Conservation (phyloP, 2,329 filamentous ascomycete genomes). For the Verticillium albo-atrum region DNA sequence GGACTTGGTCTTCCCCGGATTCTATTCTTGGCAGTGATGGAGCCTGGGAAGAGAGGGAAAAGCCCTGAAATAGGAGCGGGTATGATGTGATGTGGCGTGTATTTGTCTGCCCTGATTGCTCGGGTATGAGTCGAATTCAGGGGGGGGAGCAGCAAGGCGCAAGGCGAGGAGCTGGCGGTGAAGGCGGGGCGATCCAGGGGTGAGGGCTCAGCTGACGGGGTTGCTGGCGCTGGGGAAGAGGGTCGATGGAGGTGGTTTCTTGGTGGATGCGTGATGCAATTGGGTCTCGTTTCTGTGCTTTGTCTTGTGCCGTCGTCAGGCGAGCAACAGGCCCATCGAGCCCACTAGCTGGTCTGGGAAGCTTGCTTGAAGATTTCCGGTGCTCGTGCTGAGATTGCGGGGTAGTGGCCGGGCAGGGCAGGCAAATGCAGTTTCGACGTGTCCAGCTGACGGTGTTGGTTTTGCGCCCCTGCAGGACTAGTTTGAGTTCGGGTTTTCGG, state of each 20-base stretch:
- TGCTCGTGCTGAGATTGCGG: background rate
- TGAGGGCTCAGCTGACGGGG: background rate
- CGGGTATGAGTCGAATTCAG: background rate
- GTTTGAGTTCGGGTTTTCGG: background rate
- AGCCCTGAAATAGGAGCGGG: background rate
- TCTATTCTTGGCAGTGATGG: constrained; percentile 6
- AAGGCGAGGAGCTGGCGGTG: background rate
- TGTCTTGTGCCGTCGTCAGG: background rate
- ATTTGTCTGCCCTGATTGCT: background rate
- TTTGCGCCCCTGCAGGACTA: background rate
- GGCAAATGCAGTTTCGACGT: background rate
- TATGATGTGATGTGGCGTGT: constrained; percentile 4
- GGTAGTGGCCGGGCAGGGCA: background rate
- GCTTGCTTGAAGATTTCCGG: background rate
- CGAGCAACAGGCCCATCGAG: background rate
- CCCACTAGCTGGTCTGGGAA: background rate
- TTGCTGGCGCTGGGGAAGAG: background rate
- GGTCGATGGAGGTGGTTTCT: background rate
- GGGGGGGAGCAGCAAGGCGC: no score
- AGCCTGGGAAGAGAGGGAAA: constrained; percentile 8
- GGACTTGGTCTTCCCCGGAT: constrained; percentile 1
- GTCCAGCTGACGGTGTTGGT: background rate
- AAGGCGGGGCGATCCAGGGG: background rate
- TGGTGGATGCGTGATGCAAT: background rate
- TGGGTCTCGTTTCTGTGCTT: background rate